Percentiles rank a stretch among this genome's conserved stretches.
Evolutionary conservation across 768 basidiomycete genomes (phyloP).

Genomic region (Crucibulum laeve): DNA sequence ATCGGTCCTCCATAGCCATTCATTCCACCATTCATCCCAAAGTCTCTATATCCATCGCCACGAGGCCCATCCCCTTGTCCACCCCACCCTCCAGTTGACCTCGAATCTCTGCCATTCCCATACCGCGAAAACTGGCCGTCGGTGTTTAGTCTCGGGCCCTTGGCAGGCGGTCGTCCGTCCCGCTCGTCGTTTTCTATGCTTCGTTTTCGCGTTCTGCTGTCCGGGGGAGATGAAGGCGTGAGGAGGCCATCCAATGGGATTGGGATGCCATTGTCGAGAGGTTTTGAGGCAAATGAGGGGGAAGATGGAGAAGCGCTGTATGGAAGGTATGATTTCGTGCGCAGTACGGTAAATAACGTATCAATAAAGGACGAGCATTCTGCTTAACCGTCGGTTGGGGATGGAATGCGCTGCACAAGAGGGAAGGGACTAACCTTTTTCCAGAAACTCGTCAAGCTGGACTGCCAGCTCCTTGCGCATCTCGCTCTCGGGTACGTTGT

Average conservation of each 20-base stretch:
- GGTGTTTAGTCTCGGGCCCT: conserved; percentile 63
- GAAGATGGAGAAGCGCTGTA: conserved; percentile 46
- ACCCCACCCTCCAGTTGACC: conserved; percentile 39
- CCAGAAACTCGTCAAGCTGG: conserved; percentile 90
- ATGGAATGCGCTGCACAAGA: conserved; percentile 7
- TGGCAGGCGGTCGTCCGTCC: conserved; percentile 55
- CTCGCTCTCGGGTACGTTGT: conserved; percentile 78
- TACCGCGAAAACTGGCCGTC: conserved; percentile 70
- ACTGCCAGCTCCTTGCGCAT: conserved; percentile 72
- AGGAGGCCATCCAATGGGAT: conserved; percentile 71
- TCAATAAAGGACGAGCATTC: conserved; percentile 79
- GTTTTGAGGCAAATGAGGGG: conserved; percentile 34
- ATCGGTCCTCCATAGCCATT: conserved; percentile 13
- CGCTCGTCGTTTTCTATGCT: conserved; percentile 57
- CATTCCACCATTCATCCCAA: conserved; percentile 24
- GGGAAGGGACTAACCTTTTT: conserved; percentile 58
- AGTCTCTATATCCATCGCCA: conserved; percentile 28
- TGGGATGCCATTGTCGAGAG: conserved; percentile 66
- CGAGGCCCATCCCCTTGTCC: conserved; percentile 28
- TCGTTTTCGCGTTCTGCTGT: conserved; percentile 59
- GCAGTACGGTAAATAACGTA: conserved; percentile 78
- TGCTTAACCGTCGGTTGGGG: conserved; percentile 15
- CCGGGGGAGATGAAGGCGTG: conserved; percentile 36
- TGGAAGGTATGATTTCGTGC: conserved; percentile 83
- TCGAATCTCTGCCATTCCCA: conserved; percentile 32